Base-by-base conservation (phyloP, 495 filamentous ascomycete species). In the Arthonia radiata region DNA sequence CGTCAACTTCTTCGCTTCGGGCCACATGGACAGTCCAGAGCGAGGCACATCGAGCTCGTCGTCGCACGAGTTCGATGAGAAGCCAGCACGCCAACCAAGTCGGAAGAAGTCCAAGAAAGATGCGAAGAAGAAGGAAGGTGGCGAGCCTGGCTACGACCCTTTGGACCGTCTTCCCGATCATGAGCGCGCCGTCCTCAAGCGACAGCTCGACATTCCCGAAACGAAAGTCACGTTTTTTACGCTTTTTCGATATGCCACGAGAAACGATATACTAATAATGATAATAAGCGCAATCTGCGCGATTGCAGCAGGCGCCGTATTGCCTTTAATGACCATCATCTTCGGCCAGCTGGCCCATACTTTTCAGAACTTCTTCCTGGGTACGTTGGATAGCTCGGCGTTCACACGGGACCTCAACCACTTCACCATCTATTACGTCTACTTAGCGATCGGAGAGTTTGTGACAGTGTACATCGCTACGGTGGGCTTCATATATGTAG, bases 401-500 rank as follows among this genome's bases (percentile, higher is more conserved):
- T 83, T 89, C 53, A 53, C 58, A 21, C 21, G 43, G 32, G 42
- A 71, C 35, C 49, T 92, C 28, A 44, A 44, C 13, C 56, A 55
- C 18, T 62, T 75, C 33, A 75, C 80, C 14, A 46, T 92, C 11
- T 93, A 91, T 40, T 92, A 92, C 29, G 50, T 94, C 8, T 93
- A 92, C 42, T 61, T 94, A 22, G 86, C 66, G 15, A 70, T 94
- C 28, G 81, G 54, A 27, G 76, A 90, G 41, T 90, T 92, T 32
- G 48, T 76, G 15, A 70, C 66, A 1, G 56, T 80, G 25, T 93
- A 92, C 41, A 48, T 82, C 30, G 60, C 67, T 13, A 91, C 79
- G 1, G 68, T 83, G 13, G 77, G 75, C 3, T 93, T 86, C 52
- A 89, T 91, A 39, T 92, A 93, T 42, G 77, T 74, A 0, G 86